Base-by-base conservation (phyloP, 257 asterid species). In the Solanum megistacrolobum region DNA sequence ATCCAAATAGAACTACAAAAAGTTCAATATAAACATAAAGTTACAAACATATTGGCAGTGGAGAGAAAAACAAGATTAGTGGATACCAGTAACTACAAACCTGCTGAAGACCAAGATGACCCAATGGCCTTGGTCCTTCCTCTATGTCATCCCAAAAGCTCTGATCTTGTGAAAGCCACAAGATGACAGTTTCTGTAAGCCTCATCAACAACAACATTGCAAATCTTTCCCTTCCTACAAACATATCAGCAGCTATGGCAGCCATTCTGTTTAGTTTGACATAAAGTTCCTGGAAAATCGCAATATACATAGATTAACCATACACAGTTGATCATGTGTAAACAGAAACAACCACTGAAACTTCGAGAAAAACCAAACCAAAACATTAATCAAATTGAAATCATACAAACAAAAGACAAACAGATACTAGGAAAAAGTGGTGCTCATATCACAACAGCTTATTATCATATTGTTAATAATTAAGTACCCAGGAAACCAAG, bases 121-220 rank as follows among this genome's bases (percentile, higher is more conserved):
- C 99, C 91, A 97, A 89, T 79, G 99, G 94, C 88, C 92, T 91
- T 74, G 98, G 98, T 84, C 99, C 99, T 89, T 96, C 98, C 89
- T 93, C 95, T 52, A 97, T 94, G 89, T 97, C 99, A 85, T 97
- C 98, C 99, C 99, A 97, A 92, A 97, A 97, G 82, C 93, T 93
- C 88, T 97, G 98, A 90, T 97, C 99, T 89, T 94, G 98, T 83
- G 98, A 97, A 88, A 97, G 98, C 98, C 98, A 97, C 88, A 97
- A 89, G 89, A 97, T 94, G 86, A 97, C 98, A 25, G 99, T 96
- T 93, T 97, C 99, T 4, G 98, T 95, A 81, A 97, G 99, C 95
- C 99, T 94, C 99, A 97, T 97, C 88, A 97, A 89, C 89, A 96
- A 91, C 92, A 96, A 88, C 58, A 94, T 93, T 12, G 99, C 99